Evolutionary conservation across 495 filamentous ascomycete species (phyloP), one percentile per base, ranked within the genome.

Genomic region (Aspergillus funiculosus): DNA sequence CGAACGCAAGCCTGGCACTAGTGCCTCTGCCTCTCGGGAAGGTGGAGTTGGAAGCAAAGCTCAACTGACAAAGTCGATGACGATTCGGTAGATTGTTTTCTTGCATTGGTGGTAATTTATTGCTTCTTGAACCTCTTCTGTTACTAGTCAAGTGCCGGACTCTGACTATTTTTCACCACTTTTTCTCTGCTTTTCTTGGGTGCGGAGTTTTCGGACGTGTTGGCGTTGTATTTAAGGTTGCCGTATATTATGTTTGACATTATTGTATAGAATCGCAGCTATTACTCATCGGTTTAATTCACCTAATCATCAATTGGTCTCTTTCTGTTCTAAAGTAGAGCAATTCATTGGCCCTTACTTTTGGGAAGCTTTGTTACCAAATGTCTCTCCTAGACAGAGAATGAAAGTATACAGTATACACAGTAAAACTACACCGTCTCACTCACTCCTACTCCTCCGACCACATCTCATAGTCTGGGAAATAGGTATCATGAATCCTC

Each of bases 51-150:
- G 75, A 14, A 75, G 76, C 46, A 85, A 83, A 54, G 81, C 77
- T 7, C 81, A 85, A 51, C 83, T 95, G 77, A 79, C 78, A 58
- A 95, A 95, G 79, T 87, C 89, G 64, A 94, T 95, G 88, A 97
- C 92, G 39, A 97, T 97, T 63, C 87, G 91, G 46, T 97, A 83
- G 75, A 53, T 19, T 62, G 56, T 20, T 32, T 27, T 6, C 10
- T 46, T 46, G n/a, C 19, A 35, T 44, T 19, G 41, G 41, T 44
- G 24, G 14, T 34, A 13, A 34, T 34, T 22, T 38, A n/a, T 5
- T 8, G 35, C 8, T 20, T 38, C 3, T 20, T 17, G 10, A 38
- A 21, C 17, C 22, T 38, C 17, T 38, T 6, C 9, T 38, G 6
- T 22, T 22, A 21, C 19, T 2, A 11, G 1, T 38, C n/a, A n/a